Evolutionary conservation across 2,329 filamentous ascomycete species (phyloP), one percentile per base, ranked within the genome.

Genomic region (Teratosphaeria zuluensis): DNA sequence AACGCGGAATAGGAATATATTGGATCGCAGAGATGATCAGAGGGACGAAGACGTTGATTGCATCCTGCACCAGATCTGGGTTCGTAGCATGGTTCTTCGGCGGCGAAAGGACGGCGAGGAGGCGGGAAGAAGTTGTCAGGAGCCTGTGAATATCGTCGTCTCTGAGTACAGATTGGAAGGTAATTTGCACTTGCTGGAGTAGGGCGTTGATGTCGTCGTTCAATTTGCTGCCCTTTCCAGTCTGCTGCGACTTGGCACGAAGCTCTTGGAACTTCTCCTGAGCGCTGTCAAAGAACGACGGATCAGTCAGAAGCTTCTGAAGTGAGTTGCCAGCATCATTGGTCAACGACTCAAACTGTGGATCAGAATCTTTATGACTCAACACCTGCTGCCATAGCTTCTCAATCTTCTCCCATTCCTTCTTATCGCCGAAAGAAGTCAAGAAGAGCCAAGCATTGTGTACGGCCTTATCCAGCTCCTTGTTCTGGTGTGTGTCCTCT

Each of bases 1-100:
- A 74, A 4, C 92, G 86, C 0, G 92, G 92, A 56, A 97, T 94
- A 0, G 92, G 92, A 3, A 97, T 77, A 73, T 90, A 91, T 70
- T 96, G 91, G 33, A 97, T 80, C 2, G 84, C 83, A 64, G 89
- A 81, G 59, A 96, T 82, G 3, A 91, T 68, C 12, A 90, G 76
- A 0, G 92, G 92, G 4, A 94, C 78, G 69, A 96, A 92, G 12
- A 92, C 84, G 60, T 92, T 87, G 64, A 90, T 80, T 2, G 84
- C 77, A 70, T 97, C 92, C 2, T 84, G 80, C 3, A 94, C 75
- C 1, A 97, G 78, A 31, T 90, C 87, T 0, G 79, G 76, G 68
- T 92, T 92, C 21, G 84, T 79, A 56, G 84, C 80, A 3, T 81
- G 74, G 59, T 87, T 81, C 0, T 78, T 73, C 6, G 42, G 42